phyloP scores from a whole-genome alignment of 2,329 filamentous ascomycete species.

The Arthrinium puccinioides region DNA sequence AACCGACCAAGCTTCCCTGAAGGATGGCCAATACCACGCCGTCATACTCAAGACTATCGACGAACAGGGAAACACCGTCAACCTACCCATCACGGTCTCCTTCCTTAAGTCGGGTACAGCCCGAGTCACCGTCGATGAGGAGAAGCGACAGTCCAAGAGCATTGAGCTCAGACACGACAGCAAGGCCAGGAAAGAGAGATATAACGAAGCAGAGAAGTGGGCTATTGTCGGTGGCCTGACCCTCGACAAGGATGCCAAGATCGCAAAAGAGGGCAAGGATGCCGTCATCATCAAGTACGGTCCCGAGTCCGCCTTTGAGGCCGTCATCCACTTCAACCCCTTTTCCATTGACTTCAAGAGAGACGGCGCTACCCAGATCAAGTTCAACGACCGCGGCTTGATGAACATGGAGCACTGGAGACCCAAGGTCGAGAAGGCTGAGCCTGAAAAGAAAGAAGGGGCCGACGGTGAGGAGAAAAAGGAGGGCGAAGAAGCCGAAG shows the following conservation, averaged over 20 bases:
- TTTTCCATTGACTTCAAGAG: conserved; percentile 83
- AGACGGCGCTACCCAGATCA: conserved; percentile 74
- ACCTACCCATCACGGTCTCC: conserved; percentile 75
- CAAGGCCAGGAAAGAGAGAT: conserved; percentile 80
- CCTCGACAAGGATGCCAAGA: conserved; percentile 62
- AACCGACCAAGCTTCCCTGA: conserved; percentile 64
- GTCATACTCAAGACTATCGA: conserved; percentile 74
- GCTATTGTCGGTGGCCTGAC: conserved; percentile 75
- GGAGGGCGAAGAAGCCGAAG: conserved; percentile 12
- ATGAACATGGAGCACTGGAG: conserved; percentile 96
- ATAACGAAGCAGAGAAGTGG: conserved; percentile 86
- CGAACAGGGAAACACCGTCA: conserved; percentile 58
- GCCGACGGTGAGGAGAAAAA: conserved; percentile 41
- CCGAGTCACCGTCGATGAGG: conserved; percentile 84
- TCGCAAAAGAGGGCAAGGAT: conserved; percentile 57
- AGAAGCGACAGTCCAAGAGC: conserved; percentile 79
- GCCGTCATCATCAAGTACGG: conserved; percentile 77
- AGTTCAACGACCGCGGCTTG: conserved; percentile 82
- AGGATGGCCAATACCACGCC: conserved; percentile 72
- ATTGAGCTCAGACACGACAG: conserved; percentile 84
- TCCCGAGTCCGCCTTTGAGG: conserved; percentile 67
- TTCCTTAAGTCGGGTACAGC: conserved; percentile 88
- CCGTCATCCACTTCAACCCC: conserved; percentile 74
- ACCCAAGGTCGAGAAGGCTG: conserved; percentile 63
- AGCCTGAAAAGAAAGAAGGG: conserved; percentile 42